Evolutionary conservation across 2,329 filamentous ascomycete species (phyloP).

Genomic region (Aspergillus pseudoglaucus): DNA sequence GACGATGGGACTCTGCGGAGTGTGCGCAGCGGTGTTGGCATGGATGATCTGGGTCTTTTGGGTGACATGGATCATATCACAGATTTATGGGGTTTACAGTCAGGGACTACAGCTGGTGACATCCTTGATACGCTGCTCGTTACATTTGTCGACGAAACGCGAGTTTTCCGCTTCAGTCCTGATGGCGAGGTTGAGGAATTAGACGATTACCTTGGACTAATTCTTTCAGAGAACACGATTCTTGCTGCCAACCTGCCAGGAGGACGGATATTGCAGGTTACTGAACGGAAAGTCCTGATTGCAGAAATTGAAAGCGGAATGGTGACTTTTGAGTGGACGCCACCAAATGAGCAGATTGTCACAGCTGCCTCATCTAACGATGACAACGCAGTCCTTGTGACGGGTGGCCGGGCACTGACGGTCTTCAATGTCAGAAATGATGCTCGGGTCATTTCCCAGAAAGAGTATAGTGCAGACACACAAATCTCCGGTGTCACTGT

Average conservation of each 20-base stretch:
- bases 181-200: slow-evolving; percentile 81
- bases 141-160: slow-evolving; percentile 76
- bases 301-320: slow-evolving; percentile 50
- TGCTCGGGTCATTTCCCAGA: slow-evolving; percentile 52
- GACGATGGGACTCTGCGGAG: slow-evolving; percentile 83
- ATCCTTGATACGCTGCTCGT: slow-evolving; percentile 64
- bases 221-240: slow-evolving; percentile 65
- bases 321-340: slow-evolving; percentile 41
- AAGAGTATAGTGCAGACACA: slow-evolving; percentile 58
- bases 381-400: slow-evolving; percentile 63
- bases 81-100: slow-evolving; percentile 64
- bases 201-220: slow-evolving; percentile 65
- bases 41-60: slow-evolving; percentile 79
- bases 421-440: slow-evolving; percentile 59
- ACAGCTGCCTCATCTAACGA: slow-evolving; percentile 72
- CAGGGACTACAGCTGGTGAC: slow-evolving; percentile 34
- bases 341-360: slow-evolving; percentile 50
- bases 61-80: slow-evolving; percentile 70
- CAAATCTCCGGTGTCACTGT: slow-evolving; percentile 83
- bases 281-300: slow-evolving; percentile 55
- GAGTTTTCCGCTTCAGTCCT: slow-evolving; percentile 68
- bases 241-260: slow-evolving; percentile 59
- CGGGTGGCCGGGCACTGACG: slow-evolving; percentile 66
- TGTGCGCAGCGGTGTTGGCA: slow-evolving; percentile 85
- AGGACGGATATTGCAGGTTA: slow-evolving; percentile 68